Conservation (phyloP, 192 early-diverging fungal species). For the Spinellus fusiger region DNA sequence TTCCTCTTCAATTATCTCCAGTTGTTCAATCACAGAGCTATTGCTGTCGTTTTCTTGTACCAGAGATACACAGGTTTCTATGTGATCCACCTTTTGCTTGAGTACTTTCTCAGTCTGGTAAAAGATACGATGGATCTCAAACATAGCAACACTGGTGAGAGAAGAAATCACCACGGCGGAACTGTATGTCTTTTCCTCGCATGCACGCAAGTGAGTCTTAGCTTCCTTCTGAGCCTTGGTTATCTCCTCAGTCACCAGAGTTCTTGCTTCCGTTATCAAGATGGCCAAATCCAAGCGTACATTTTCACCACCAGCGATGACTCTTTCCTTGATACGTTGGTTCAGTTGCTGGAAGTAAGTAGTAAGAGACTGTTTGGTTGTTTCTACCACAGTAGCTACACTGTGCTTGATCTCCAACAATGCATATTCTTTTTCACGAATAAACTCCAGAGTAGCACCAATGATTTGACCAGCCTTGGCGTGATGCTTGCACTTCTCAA, state of each 20-base stretch:
- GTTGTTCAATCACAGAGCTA: background rate
- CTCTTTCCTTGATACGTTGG: background rate
- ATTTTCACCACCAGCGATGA: constrained; percentile 7
- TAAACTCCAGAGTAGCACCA: constrained; percentile 5
- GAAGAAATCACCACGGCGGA: constrained; percentile 4
- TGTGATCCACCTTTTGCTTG: background rate
- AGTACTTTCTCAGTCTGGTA: background rate
- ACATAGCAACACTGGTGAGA: constrained; percentile 1
- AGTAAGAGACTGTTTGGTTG: background rate
- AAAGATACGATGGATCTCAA: background rate
- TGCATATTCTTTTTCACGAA: constrained; percentile 7
- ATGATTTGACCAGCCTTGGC: background rate
- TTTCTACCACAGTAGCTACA: background rate
- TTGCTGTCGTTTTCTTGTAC: background rate
- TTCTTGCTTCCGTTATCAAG: constrained; percentile 3
- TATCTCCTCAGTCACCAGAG: background rate
- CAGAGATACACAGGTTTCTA: constrained; percentile 7
- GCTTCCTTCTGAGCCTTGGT: constrained; percentile 1
- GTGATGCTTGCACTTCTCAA: constrained; percentile 2
- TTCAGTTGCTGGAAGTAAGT: constrained; percentile 7
- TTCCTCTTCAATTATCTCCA: constrained; percentile 2
- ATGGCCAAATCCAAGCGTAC: constrained; percentile 8
- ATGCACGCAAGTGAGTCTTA: background rate
- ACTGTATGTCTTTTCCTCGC: constrained; percentile 3
- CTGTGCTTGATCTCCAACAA: constrained; percentile 6